Evolutionary conservation across 768 basidiomycete genomes (phyloP).

Genomic region (Lentinus tigrinus): DNA sequence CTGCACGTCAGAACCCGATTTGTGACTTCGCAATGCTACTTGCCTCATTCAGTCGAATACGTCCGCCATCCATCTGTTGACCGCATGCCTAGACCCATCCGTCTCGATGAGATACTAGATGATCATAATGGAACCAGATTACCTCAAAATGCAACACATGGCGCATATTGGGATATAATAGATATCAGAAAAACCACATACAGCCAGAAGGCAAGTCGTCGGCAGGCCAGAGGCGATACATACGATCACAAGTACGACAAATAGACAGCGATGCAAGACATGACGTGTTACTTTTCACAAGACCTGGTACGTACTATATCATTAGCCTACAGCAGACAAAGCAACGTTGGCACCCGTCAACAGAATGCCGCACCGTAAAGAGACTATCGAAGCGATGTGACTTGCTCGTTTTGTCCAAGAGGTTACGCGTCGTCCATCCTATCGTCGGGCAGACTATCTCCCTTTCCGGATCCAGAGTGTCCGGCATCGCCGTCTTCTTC

Average conservation of each 20-base stretch:
- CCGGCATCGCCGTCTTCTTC: slow-evolving; percentile 21
- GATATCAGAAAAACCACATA: slow-evolving; percentile 12
- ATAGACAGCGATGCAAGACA: slow-evolving; percentile 8
- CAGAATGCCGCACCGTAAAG: slow-evolving; percentile 6
- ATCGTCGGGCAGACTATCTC: slow-evolving; percentile 13
- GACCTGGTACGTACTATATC: not conserved
- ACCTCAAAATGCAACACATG: not conserved
- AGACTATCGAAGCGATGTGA: not conserved
- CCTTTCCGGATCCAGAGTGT: slow-evolving; percentile 9
- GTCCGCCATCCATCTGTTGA: not conserved
- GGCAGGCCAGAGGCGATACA: slow-evolving; percentile 7
- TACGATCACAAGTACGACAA: not conserved
- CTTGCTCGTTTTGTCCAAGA: not conserved
- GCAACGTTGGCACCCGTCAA: slow-evolving; percentile 6
- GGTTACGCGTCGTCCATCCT: slow-evolving; percentile 21
- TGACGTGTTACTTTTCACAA: slow-evolving; percentile 7
- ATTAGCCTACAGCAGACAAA: not conserved
- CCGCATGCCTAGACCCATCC: not conserved
- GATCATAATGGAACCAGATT: slow-evolving; percentile 6
- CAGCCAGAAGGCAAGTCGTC: slow-evolving; percentile 3
- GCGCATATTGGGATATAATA: slow-evolving; percentile 6
- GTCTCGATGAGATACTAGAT: slow-evolving; percentile 10
- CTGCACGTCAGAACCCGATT: not conserved
- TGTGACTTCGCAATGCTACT: slow-evolving; percentile 6
- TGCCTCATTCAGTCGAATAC: slow-evolving; percentile 3